Base-by-base conservation (phyloP, 2,329 filamentous ascomycete genomes). In the Verticillium isaacii region DNA sequence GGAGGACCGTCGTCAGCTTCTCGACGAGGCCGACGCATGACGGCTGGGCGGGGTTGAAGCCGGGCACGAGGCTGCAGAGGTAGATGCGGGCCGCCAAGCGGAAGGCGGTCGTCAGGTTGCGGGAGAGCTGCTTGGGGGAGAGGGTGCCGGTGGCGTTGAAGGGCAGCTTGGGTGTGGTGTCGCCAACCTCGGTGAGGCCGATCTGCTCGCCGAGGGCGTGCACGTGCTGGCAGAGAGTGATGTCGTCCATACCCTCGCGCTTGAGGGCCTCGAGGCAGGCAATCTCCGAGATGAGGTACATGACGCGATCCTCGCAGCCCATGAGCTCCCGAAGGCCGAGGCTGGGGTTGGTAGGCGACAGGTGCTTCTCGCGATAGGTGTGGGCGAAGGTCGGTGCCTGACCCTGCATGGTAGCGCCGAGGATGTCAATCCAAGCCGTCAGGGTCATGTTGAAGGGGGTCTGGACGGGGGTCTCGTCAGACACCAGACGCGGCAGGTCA, bases 221-320 rank as follows among this genome's bases (percentile, higher is more conserved):
- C 45, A 98, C 92, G 75, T 97, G 94, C 63, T 90, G 86, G 84
- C 93, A 97, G 55, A 98, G 86, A 58, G 88, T 86, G 66, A 95
- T 88, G 71, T 95, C 89, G 68, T 96, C 91, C 79, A 95, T 92
- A 68, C 90, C 91, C 63, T 90, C 87, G 45, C 82, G 79, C 81
- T 95, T 96, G 66, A 97, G 85, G 3, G 91, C 90, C 74, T 98
- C 95, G 60, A 99, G 87, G 76, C 95, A 98, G 60, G 94, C 92
- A 69, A 98, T 97, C 78, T 99, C 95, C 2, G 93, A 96, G 73
- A 99, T 96, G 69, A 98, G 83, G 75, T 97, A 98, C 93, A 99
- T 97, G 77, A 98, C 90, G 25, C 89, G 88, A 77, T 99, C 95
- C 66, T 98, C 94, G 75, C 95, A 98, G 68, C 95, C 95, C 93